Evolutionary conservation across 228 moss, liverwort and hornwort genomes (phyloP), one percentile per base, ranked within the genome.

Genomic region (Sphagnum magellanicum): DNA sequence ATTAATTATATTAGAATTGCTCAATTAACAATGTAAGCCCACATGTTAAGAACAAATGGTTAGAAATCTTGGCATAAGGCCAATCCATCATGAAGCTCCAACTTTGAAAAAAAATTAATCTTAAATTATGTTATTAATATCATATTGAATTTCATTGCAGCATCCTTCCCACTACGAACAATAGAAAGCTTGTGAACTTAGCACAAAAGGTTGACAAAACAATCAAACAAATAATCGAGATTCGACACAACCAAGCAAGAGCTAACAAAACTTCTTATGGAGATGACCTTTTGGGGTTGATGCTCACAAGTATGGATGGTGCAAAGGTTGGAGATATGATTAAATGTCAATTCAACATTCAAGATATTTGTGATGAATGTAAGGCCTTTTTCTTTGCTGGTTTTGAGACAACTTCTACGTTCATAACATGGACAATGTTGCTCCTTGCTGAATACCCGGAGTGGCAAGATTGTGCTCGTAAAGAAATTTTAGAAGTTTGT

Each of bases 391-490:
- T 71, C 72, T 70, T 84, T 16, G 81, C 75, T 14, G 81, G 83
- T 5, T 79, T 78, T 68, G 83, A 83, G 6, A 83, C 86, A 2
- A 75, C 78, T 48, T 58, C 67, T 9, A 52, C 16, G 60, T 69
- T 74, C 50, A 70, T 79, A 60, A 67, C 79, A 10, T 89, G 86
- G 73, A 74, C 78, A 5, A 70, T 85, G 50, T 60, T 89, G 59
- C 67, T 82, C 70, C 74, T 89, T 6, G 82, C 88, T 6, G 49
- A 75, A 15, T 78, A 83, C 51, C 85, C 85, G 5, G 85, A 81
- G 47, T 89, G 88, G 88, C 88, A 89, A 69, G 73, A 85, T 32
- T 80, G 70, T 53, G 82, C 82, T n/a, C 88, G 78, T 10, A 68
- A 67, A 12, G 88, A 89, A 68, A 83, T 89, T 8, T 48, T 79